Evolutionary conservation across 192 early-diverging fungal species (phyloP).

Genomic region (Linnemannia hyalina): DNA sequence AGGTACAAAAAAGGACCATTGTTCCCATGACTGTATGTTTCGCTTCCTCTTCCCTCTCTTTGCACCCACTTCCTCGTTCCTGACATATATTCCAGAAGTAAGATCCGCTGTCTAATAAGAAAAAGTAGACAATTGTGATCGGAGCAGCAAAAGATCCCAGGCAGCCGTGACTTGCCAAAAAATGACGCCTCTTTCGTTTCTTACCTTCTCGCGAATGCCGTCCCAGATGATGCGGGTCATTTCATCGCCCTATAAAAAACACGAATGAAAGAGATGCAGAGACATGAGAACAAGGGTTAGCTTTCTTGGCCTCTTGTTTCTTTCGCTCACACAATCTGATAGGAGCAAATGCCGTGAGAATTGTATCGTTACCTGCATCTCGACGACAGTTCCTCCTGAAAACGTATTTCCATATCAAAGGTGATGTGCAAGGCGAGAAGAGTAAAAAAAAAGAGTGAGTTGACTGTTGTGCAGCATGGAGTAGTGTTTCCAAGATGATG

Average conservation of each 20-base stretch:
- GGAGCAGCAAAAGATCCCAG: background rate
- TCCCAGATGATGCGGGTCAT: slow-evolving; percentile 99
- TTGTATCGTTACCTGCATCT: slow-evolving; percentile 47
- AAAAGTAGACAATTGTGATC: background rate
- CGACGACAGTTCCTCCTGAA: slow-evolving; percentile 57
- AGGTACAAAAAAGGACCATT: background rate
- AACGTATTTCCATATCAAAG: background rate
- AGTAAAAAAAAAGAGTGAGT: background rate
- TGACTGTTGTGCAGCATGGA: background rate
- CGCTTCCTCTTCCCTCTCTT: background rate
- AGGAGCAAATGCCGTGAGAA: background rate
- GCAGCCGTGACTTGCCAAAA: slow-evolving; percentile 3
- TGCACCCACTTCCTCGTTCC: background rate
- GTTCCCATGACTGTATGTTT: too few relatives aligned
- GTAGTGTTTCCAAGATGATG: background rate
- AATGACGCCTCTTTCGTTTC: background rate
- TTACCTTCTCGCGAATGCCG: slow-evolving; percentile 91
- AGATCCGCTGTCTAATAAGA: background rate
- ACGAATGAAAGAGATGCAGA: background rate
- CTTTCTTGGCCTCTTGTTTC: background rate
- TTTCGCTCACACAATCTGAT: background rate
- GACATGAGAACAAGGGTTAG: background rate
- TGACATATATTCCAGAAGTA: background rate
- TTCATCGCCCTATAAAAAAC: slow-evolving; percentile 91
- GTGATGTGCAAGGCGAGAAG: background rate